Conservation (phyloP, 371 early-diverging fungal genomes). For the Mucor saturninus region DNA sequence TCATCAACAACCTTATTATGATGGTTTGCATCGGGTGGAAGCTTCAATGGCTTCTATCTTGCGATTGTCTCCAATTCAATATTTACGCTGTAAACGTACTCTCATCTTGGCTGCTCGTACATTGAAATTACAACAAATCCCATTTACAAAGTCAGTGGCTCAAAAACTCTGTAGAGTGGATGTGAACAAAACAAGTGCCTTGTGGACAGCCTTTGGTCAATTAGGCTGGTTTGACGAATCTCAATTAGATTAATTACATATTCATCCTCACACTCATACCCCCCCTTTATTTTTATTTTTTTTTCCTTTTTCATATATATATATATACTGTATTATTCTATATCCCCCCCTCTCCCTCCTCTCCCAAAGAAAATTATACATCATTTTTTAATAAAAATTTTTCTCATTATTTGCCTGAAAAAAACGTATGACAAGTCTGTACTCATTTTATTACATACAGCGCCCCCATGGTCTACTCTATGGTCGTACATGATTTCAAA, state of each 20-base stretch:
- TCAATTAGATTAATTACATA: slow-evolving; percentile 5
- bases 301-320: background rate
- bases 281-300: background rate
- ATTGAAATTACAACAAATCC: slow-evolving; percentile 32
- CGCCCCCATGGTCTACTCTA: slow-evolving; percentile 6
- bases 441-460: background rate
- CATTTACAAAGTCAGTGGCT: slow-evolving; percentile 44
- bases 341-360: slow-evolving; percentile 5
- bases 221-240: slow-evolving; percentile 36
- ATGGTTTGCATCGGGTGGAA: slow-evolving; percentile 59
- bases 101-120: slow-evolving; percentile 35
- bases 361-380: background rate
- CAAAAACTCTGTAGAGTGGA: slow-evolving; percentile 44
- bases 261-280: background rate
- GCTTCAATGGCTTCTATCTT: slow-evolving; percentile 63
- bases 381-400: background rate
- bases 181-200: slow-evolving; percentile 46
- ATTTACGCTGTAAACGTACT: slow-evolving; percentile 52
- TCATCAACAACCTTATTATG: slow-evolving; percentile 42
- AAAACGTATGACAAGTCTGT: slow-evolving; percentile 1
- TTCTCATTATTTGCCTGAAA: background rate
- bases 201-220: slow-evolving; percentile 42
- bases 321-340: slow-evolving; percentile 1
- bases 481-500: background rate
- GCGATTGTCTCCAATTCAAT: slow-evolving; percentile 69